Evolutionary conservation across 257 asterid species (phyloP).

Genomic region (Scutellaria barbata): DNA sequence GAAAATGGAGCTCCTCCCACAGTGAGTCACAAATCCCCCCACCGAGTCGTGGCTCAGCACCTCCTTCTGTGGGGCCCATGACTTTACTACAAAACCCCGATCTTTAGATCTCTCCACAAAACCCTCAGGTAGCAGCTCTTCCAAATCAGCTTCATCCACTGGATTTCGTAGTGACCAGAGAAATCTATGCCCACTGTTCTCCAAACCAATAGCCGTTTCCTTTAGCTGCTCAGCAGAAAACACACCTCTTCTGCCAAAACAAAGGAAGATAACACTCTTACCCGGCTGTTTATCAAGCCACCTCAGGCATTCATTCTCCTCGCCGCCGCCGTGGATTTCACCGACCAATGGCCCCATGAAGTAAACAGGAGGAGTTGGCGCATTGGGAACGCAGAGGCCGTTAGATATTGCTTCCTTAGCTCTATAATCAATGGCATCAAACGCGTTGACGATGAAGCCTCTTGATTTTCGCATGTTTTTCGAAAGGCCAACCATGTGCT

Average conservation of each 20-base stretch:
- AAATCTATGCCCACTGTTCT: conserved; percentile 9
- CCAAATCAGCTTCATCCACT: neutral
- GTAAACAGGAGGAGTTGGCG: neutral
- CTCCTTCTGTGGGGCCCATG: conserved; percentile 66
- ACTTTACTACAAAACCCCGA: conserved; percentile 46
- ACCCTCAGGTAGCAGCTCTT: conserved; percentile 50
- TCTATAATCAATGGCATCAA: neutral
- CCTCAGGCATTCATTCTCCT: neutral
- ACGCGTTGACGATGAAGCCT: neutral
- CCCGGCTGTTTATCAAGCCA: conserved; percentile 24
- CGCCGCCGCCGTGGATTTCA: neutral
- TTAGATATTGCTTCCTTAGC: neutral
- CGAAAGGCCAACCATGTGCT: neutral
- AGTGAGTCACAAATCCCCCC: conserved; percentile 66
- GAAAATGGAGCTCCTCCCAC: conserved; percentile 65
- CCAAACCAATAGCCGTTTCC: conserved; percentile 10
- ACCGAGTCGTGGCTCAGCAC: conserved; percentile 54
- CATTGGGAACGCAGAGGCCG: neutral
- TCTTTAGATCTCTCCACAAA: conserved; percentile 50
- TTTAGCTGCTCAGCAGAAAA: neutral
- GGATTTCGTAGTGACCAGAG: conserved; percentile 25
- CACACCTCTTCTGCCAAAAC: conserved; percentile 20
- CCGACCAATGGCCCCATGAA: neutral
- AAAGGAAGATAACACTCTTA: conserved; percentile 12
- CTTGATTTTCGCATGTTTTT: neutral